Evolutionary conservation across 768 basidiomycete genomes (phyloP), one percentile per base, ranked within the genome.

Genomic region (Hygrocybe punicea): DNA sequence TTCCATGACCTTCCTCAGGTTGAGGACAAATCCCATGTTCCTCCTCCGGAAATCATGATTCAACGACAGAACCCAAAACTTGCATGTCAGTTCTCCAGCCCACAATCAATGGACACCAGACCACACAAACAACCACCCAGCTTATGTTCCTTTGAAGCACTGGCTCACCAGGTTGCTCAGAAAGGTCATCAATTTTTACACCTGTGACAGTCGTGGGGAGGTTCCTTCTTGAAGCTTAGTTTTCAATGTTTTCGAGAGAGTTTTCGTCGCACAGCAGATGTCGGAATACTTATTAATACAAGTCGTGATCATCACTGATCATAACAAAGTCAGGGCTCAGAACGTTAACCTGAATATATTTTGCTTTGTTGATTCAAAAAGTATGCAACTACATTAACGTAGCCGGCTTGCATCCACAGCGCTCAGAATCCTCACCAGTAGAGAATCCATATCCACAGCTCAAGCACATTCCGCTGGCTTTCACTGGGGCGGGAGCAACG

Each of bases 401-500:
- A 35, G 17, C 13, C n/a, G 23, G 44, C 23, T 54, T 55, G 39
- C 58, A 59, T 24, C 58, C 58, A 37, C 58, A 59, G 14, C 44
- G 19, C 4, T 50, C 24, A 8, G 36, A n/a, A 51, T 50, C 39
- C 4, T 47, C 53, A 23, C 39, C 29, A 23, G 47, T 25, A 16
- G 48, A 50, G 49, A 56, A 29, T 24, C 58, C 58, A 48, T 55
- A 45, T 34, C 58, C 58, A 36, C 58, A 59, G 29, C 37, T 47
- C 10, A 33, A 24, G 35, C 58, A 59, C 10, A 17, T 46, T 7
- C 16, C 36, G 17, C 36, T 33, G n/a, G 34, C 23, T 36, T 25
- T 10, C 16, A 14, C 33, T n/a, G 45, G n/a, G 16, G 25, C 36
- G 13, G 37, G 37, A 35, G 8, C 21, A 23, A 23, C 6, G 45